Percentiles rank a stretch among this genome's conserved stretches.
These are phyloP conservation scores for Penicillium sp. DNA, from an alignment of 2,329 filamentous ascomycete genomes.

Conservation along the genomic window DNA sequence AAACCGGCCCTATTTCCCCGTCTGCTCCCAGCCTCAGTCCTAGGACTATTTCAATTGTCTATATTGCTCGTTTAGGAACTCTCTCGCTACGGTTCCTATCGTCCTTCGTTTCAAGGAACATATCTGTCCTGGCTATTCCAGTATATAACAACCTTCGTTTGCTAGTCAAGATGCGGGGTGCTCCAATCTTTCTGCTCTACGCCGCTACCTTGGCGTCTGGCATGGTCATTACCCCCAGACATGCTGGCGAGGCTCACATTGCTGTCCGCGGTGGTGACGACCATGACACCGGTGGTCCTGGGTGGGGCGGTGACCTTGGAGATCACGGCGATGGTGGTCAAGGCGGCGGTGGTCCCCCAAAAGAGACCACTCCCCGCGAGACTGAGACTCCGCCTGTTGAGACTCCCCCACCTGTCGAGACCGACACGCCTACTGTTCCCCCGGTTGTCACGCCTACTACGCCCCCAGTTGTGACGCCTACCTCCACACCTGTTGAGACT, in stretches of 20 bases:
- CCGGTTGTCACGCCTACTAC: not conserved
- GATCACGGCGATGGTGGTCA: slow-evolving; percentile 2
- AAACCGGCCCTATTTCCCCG: not conserved
- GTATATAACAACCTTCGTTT: slow-evolving; percentile 9
- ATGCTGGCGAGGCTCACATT: slow-evolving; percentile 12
- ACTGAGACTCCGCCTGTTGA: not conserved
- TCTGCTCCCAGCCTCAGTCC: not conserved
- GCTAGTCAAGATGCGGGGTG: slow-evolving; percentile 20
- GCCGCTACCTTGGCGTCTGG: slow-evolving; percentile 19
- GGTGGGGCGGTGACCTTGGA: slow-evolving; percentile 5
- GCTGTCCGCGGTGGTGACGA: slow-evolving; percentile 11
- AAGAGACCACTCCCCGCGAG: slow-evolving; percentile 4
- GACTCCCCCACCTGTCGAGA: not conserved
- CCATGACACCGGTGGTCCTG: slow-evolving; percentile 4
- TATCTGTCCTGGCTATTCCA: not conserved
- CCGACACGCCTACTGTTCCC: not conserved
- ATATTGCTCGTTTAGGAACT: slow-evolving; percentile 34
- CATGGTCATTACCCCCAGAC: slow-evolving; percentile 16
- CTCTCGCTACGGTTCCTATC: slow-evolving; percentile 48
- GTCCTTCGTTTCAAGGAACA: slow-evolving; percentile 25
- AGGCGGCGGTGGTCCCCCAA: not conserved
- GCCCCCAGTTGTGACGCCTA: not conserved
- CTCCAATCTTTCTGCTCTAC: slow-evolving; percentile 19
- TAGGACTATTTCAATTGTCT: slow-evolving; percentile 4
- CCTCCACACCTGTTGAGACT: not conserved